Percentiles rank a stretch among this genome's conserved stretches.
These are phyloP conservation scores for Mortierella sp. DNA, from an alignment of 371 early-diverging fungal species.

Conservation along the genomic window DNA sequence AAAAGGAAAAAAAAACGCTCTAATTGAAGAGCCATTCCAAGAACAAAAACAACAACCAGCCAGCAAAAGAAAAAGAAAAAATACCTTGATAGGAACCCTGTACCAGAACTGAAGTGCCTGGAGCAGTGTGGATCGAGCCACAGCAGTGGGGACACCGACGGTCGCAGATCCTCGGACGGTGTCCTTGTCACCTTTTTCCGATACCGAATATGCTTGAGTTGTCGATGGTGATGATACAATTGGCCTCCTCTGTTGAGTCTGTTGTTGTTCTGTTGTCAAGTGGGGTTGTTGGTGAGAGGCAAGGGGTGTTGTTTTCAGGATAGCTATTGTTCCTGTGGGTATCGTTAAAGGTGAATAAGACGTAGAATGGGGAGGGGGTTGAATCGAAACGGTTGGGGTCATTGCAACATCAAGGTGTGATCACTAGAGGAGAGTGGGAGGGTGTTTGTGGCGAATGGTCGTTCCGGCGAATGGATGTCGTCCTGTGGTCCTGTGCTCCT, in stretches of 20 bases:
- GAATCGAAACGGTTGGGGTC: conserved; percentile 2
- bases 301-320: neutral
- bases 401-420: neutral
- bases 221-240: neutral
- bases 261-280: neutral
- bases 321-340: neutral
- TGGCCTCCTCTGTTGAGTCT: neutral
- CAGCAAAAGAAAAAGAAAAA: neutral
- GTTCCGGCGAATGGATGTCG: neutral
- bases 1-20: neutral
- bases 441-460: neutral
- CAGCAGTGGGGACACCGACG: conserved; percentile 71
- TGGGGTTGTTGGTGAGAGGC: neutral
- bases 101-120: conserved; percentile 82
- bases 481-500: neutral
- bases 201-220: conserved; percentile 27
- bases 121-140: conserved; percentile 72
- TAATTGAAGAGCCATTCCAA: neutral
- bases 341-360: neutral
- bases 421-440: neutral
- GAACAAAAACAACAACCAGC: neutral
- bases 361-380: conserved; percentile 2
- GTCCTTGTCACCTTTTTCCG: conserved; percentile 45
- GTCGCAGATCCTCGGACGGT: conserved; percentile 59
- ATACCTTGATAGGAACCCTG: conserved; percentile 82